Percentiles rank a stretch among this genome's conserved stretches.
phyloP scores from a whole-genome alignment of 2,329 filamentous ascomycete genomes.

The Teratosphaeria zuluensis region DNA sequence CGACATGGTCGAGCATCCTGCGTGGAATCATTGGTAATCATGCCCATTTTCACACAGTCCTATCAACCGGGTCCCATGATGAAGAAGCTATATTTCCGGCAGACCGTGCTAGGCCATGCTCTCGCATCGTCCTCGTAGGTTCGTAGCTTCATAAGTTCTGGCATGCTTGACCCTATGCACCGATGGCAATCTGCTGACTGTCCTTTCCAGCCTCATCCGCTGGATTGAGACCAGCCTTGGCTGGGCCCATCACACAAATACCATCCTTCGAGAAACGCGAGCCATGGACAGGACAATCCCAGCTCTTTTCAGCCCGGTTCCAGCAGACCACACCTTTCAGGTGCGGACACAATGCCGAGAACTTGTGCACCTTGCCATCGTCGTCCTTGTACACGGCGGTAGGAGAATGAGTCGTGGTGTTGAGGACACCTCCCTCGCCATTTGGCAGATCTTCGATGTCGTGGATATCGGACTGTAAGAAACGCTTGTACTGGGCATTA shows the following conservation, averaged over 20 bases:
- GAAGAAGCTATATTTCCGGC: neutral
- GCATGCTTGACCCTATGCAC: neutral
- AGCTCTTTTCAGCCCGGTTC: conserved; percentile 41
- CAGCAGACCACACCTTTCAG: conserved; percentile 48
- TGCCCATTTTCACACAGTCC: too few relatives aligned
- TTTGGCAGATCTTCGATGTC: conserved; percentile 47
- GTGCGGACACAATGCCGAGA: conserved; percentile 48
- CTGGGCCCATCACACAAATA: conserved; percentile 31
- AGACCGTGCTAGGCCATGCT: neutral
- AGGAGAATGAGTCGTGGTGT: conserved; percentile 37
- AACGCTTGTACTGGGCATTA: conserved; percentile 48
- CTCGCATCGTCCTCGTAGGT: neutral
- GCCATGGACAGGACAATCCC: conserved; percentile 32
- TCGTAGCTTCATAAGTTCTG: neutral
- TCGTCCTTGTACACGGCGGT: conserved; percentile 50
- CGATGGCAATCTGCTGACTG: neutral
- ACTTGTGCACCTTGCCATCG: conserved; percentile 39
- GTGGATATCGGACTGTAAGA: conserved; percentile 43
- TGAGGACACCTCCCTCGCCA: conserved; percentile 45
- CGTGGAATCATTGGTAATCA: too few relatives aligned
- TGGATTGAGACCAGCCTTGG: conserved; percentile 28
- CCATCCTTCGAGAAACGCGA: conserved; percentile 35
- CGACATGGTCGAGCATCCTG: too few relatives aligned
- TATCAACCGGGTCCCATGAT: neutral
- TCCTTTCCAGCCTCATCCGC: conserved; percentile 20